These are phyloP conservation scores for Stereum hirsutum DNA, from an alignment of 1,284 basidiomycete genomes.

Conservation along the genomic window DNA sequence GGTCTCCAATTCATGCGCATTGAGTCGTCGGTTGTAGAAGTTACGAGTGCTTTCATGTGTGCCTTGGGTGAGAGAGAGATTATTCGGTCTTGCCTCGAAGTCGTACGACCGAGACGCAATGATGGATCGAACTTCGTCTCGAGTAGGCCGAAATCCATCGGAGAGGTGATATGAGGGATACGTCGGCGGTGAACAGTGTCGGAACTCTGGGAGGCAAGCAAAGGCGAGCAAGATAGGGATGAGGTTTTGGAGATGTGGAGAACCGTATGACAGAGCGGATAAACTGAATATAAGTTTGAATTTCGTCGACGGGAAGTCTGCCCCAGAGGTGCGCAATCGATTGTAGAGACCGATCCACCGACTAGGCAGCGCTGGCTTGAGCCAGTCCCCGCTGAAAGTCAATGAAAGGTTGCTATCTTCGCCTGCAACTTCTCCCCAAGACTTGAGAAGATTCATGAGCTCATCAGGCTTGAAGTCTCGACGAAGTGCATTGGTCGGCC, in stretches of 20 bases:
- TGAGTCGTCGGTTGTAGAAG: background rate
- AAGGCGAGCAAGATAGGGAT: background rate
- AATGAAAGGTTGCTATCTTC: background rate
- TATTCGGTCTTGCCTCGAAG: background rate
- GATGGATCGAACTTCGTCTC: background rate
- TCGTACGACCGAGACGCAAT: background rate
- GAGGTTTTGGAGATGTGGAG: background rate
- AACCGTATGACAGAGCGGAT: constrained; percentile 3
- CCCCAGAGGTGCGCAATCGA: constrained; percentile 1
- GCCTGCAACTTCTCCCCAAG: background rate
- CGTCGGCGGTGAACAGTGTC: background rate
- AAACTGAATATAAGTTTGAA: constrained; percentile 5
- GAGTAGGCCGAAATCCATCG: background rate
- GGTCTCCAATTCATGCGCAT: background rate
- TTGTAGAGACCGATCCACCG: constrained; percentile 6
- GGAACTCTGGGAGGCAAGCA: constrained; percentile 1
- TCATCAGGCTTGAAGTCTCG: too few relatives aligned
- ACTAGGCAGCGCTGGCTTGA: background rate
- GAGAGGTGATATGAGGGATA: background rate
- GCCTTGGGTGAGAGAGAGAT: background rate
- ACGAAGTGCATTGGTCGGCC: too few relatives aligned
- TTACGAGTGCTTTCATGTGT: background rate
- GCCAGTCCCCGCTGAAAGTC: background rate
- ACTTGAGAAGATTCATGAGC: too few relatives aligned
- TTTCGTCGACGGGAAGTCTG: background rate